A percentile compares a stretch with the other conserved stretches of the same genome.
Evolutionary conservation across 2,329 filamentous ascomycete genomes (phyloP).

Genomic region (Aureobasidium sp.): DNA sequence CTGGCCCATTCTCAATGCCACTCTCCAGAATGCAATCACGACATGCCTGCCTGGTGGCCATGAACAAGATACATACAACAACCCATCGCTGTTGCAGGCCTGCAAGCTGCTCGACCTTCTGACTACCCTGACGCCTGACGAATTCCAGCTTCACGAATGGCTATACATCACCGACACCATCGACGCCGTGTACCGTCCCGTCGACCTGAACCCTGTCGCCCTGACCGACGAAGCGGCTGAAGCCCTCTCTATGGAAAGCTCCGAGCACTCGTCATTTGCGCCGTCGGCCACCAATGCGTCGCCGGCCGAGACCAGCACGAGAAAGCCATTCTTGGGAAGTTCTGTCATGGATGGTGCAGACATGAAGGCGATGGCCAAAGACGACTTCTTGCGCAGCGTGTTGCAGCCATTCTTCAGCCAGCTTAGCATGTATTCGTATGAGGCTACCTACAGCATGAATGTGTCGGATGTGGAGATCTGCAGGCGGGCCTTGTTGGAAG

Average conservation of each 20-base stretch:
- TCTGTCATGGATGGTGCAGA: constrained; percentile 49
- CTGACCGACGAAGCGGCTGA: constrained; percentile 81
- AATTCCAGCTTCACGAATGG: constrained; percentile 98
- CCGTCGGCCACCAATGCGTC: neutral
- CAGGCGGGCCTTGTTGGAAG: constrained; percentile 25
- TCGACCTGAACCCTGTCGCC: constrained; percentile 61
- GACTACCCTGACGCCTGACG: constrained; percentile 80
- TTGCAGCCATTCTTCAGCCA: constrained; percentile 84
- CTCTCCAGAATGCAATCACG: constrained; percentile 72
- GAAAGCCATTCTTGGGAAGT: constrained; percentile 43
- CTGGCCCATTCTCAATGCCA: constrained; percentile 85
- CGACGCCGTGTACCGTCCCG: constrained; percentile 81
- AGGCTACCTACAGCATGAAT: constrained; percentile 83
- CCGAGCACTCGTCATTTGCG: constrained; percentile 24
- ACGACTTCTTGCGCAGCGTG: constrained; percentile 66
- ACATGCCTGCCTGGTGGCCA: constrained; percentile 64
- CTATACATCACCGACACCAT: constrained; percentile 95
- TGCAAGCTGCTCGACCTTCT: constrained; percentile 89
- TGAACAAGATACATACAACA: constrained; percentile 68
- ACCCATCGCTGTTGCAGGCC: constrained; percentile 73
- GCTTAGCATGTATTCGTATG: constrained; percentile 87
- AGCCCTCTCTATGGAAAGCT: constrained; percentile 49
- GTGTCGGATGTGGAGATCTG: constrained; percentile 59
- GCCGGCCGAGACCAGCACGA: constrained; percentile 20
- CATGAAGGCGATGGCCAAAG: constrained; percentile 47